phyloP scores from a whole-genome alignment of 1,284 basidiomycete species.

The Cystobasidium slooffiae region DNA sequence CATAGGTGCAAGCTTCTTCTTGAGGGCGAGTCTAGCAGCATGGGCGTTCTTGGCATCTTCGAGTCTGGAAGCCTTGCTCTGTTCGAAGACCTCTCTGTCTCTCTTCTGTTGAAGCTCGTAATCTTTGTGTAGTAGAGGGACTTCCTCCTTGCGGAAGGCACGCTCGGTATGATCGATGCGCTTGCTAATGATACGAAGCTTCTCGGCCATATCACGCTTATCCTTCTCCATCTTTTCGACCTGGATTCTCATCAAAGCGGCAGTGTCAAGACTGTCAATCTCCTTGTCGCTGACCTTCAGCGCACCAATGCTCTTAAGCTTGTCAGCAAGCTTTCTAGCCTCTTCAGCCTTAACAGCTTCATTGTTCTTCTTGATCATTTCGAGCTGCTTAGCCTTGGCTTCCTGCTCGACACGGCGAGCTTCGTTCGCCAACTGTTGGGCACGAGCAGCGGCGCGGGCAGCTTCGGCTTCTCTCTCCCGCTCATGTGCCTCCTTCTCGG shows the following conservation, averaged over 20 bases:
- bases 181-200: constrained; percentile 82
- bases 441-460: constrained; percentile 72
- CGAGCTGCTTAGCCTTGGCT: constrained; percentile 71
- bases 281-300: constrained; percentile 62
- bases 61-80: constrained; percentile 66
- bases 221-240: constrained; percentile 96
- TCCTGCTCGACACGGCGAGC: constrained; percentile 70
- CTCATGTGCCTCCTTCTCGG: constrained; percentile 80
- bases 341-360: constrained; percentile 82
- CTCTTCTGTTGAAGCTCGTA: constrained; percentile 83
- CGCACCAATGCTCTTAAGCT: constrained; percentile 28
- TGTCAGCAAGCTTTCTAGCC: constrained; percentile 84
- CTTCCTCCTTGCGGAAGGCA: constrained; percentile 92
- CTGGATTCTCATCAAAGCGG: constrained; percentile 86
- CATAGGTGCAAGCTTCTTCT: constrained; percentile 77
- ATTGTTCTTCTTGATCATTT: constrained; percentile 79
- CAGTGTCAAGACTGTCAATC: constrained; percentile 82
- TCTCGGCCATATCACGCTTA: constrained; percentile 84
- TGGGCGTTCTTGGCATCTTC: constrained; percentile 70
- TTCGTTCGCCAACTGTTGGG: constrained; percentile 76
- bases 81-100: constrained; percentile 74
- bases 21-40: constrained; percentile 73
- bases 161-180: constrained; percentile 95
- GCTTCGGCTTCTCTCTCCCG: constrained; percentile 90
- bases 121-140: constrained; percentile 81